These are phyloP conservation scores for Ilex asprella DNA, from an alignment of 257 asterid species.

Conservation along the genomic window DNA sequence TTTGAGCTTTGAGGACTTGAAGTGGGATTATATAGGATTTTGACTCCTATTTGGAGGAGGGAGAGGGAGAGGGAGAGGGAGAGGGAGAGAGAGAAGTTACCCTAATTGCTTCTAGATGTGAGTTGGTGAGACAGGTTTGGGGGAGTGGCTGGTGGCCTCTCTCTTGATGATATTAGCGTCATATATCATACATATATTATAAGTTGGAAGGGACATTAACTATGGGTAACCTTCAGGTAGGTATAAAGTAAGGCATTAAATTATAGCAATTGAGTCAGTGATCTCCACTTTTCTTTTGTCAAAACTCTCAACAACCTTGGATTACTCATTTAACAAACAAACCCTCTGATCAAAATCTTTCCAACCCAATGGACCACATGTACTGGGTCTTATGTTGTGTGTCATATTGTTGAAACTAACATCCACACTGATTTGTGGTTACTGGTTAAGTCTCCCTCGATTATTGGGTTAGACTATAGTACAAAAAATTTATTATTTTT, in stretches of 20 bases:
- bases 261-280: not conserved
- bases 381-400: not conserved
- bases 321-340: not conserved
- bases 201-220: not conserved
- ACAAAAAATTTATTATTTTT: no score
- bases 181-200: not conserved
- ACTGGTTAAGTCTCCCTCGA: no score
- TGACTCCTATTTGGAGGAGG: not conserved
- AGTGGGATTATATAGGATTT: not conserved
- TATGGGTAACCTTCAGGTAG: not conserved
- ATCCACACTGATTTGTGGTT: not conserved
- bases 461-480: no score
- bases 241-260: not conserved
- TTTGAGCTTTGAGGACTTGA: not conserved
- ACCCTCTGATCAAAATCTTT: not conserved
- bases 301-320: not conserved
- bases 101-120: slow-evolving; percentile 4
- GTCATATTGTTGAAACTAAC: not conserved
- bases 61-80: not conserved
- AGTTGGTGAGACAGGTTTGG: slow-evolving; percentile 4
- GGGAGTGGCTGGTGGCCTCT: slow-evolving; percentile 1
- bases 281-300: not conserved
- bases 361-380: not conserved
- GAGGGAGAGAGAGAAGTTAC: not conserved
- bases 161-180: not conserved